Conservation (phyloP, 1,139 yeast genomes). For the Debaryomyces psychrophilus region DNA sequence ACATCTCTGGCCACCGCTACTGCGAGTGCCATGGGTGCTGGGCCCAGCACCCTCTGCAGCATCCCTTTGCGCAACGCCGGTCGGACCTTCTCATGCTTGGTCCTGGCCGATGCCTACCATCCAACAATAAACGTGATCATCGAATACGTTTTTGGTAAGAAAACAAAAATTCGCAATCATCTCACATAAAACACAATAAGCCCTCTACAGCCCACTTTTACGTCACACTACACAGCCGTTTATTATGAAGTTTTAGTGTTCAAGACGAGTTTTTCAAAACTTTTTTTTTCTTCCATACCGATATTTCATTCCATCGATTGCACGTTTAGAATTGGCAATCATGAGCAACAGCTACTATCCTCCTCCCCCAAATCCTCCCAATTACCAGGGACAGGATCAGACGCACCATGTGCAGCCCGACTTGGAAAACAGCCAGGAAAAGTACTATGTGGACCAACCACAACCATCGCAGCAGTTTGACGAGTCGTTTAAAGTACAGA, state of each 20-base stretch:
- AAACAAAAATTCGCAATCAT: conserved; percentile 8
- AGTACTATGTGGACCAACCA: conserved; percentile 36
- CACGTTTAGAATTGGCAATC: neutral
- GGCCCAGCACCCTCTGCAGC: too few species aligned
- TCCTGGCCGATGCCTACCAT: neutral
- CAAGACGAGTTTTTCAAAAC: too few species aligned
- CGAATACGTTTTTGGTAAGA: conserved; percentile 1
- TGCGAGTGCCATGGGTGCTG: too few species aligned
- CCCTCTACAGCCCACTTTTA: too few species aligned
- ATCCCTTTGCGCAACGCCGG: neutral
- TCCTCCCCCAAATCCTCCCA: conserved; percentile 11
- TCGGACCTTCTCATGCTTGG: neutral
- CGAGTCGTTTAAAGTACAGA: conserved; percentile 65
- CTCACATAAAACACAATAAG: conserved; percentile 10
- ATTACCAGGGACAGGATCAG: conserved; percentile 8
- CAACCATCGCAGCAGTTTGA: conserved; percentile 50
- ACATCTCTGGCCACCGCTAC: too few species aligned
- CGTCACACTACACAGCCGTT: conserved; percentile 8
- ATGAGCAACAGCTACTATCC: conserved; percentile 8
- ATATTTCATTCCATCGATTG: neutral
- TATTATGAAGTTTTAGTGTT: neutral
- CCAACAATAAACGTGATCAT: conserved; percentile 4
- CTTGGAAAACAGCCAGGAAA: conserved; percentile 30
- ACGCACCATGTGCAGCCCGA: conserved; percentile 22
- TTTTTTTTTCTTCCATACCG: neutral